Base-by-base conservation (phyloP, 306 rosid species). In the Cajanus cajan region DNA sequence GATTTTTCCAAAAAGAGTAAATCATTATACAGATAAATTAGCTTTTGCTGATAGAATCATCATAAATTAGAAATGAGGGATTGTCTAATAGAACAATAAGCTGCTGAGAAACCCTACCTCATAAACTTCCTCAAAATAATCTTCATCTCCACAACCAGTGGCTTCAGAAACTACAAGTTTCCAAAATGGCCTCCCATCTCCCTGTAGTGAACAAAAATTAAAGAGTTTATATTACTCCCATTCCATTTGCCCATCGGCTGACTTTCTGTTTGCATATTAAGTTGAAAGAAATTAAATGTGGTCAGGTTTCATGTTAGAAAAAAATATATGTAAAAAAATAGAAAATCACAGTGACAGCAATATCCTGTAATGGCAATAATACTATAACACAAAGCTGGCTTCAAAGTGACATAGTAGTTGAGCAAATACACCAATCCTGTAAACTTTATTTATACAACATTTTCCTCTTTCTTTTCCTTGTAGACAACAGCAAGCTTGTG, bases 171-270 rank as follows among this genome's bases (percentile, higher is more conserved):
- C 98, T 72, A 95, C 93, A 70, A 90, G 89, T 84, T 87, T 95
- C 98, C 98, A 95, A 85, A 95, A 95, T 52, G 98, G 96, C 83
- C 96, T 91, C 77, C 98, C 98, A 80, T 95, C 98, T 81, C 98
- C 98, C 98, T 95, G 82, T 66, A 68, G 61, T 24, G 57, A 76
- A 58, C 36, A 48, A 51, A 68, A 64, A 43, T 57, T 45, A 65
- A 82, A 64, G 36, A 79, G 37, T 43, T 18, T 45, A n/a, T 31
- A 62, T 44, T 6, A 54, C 57, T 55, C 24, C 76, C 59, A 59
- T 28, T 43, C 50, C 76, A 65, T 65, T 78, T 45, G 0, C 51
- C 14, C 18, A 15, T 73, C 4, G 41, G 19, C 25, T 62, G 24
- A 59, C 21, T 57, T 36, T 50, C 36, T 40, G 28, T 72, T 65